phyloP scores from a whole-genome alignment of 176 grass and related monocot genomes.

The Musa beccarii region DNA sequence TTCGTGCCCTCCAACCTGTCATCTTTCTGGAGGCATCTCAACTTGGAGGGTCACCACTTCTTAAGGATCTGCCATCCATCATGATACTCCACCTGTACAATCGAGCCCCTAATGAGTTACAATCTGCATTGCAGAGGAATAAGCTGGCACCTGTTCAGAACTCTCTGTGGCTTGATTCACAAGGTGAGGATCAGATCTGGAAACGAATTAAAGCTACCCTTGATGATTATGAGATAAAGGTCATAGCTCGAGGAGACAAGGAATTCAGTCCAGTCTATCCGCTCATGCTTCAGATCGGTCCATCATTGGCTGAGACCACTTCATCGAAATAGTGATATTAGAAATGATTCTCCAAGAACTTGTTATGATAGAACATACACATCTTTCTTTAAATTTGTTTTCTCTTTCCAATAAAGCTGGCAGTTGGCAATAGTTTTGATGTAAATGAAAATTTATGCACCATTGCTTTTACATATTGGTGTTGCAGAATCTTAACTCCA shows the following conservation, averaged over 20 bases:
- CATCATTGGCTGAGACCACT: conserved; percentile 32
- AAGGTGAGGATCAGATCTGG: conserved; percentile 90
- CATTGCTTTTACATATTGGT: background rate
- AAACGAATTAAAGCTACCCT: conserved; percentile 84
- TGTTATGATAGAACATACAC: background rate
- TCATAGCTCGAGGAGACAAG: conserved; percentile 57
- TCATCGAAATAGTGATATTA: conserved; percentile 3
- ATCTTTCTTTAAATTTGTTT: background rate
- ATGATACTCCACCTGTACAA: conserved; percentile 90
- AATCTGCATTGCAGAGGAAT: conserved; percentile 84
- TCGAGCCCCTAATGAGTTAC: conserved; percentile 69
- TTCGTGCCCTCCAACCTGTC: conserved; percentile 70
- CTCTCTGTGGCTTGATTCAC: conserved; percentile 84
- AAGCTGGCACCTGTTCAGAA: conserved; percentile 64
- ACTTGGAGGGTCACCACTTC: conserved; percentile 56
- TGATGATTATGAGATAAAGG: conserved; percentile 70
- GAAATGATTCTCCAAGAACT: background rate
- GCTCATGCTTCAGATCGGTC: conserved; percentile 81
- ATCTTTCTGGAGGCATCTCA: conserved; percentile 87
- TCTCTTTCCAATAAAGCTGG: background rate
- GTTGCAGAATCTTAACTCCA: background rate
- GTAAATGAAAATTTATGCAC: background rate
- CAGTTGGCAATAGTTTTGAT: background rate
- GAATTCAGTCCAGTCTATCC: conserved; percentile 81
- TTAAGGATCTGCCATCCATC: conserved; percentile 59